These are phyloP conservation scores for Starmera amethionina DNA, from an alignment of 805 yeast genomes.

Conservation along the genomic window DNA sequence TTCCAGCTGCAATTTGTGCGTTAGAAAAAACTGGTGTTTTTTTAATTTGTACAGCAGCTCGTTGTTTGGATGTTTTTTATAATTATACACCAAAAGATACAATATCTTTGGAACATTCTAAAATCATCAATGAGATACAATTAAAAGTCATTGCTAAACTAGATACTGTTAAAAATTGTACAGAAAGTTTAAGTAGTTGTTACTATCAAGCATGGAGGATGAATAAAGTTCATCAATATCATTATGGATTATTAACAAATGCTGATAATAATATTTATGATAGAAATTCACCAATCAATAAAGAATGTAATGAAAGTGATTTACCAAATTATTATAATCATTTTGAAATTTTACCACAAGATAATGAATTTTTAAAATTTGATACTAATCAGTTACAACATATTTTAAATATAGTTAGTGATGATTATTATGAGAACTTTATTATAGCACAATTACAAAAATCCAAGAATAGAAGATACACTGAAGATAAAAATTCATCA, in stretches of 20 bases:
- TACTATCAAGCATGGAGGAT: conserved; percentile 61
- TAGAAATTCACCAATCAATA: conserved; percentile 11
- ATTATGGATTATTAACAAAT: conserved; percentile 26
- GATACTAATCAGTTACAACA: conserved; percentile 14
- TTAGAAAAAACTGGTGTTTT: conserved; percentile 12
- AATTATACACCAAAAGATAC: conserved; percentile 4
- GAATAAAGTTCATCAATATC: conserved; percentile 36
- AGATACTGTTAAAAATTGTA: conserved; percentile 22
- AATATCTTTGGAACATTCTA: neutral
- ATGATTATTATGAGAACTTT: neutral
- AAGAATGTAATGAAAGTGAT: conserved; percentile 7
- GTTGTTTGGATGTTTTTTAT: conserved; percentile 20
- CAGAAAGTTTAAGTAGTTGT: conserved; percentile 36
- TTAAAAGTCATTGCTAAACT: conserved; percentile 18
- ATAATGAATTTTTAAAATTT: conserved; percentile 14
- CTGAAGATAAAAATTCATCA: too few species aligned
- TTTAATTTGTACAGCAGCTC: conserved; percentile 14
- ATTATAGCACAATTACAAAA: neutral
- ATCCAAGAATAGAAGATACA: neutral
- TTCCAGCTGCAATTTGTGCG: conserved; percentile 11
- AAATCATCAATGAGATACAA: conserved; percentile 11
- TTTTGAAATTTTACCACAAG: conserved; percentile 13
- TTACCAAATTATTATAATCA: conserved; percentile 7
- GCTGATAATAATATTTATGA: conserved; percentile 21
- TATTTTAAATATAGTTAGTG: conserved; percentile 4